Evolutionary conservation across 805 yeast genomes (phyloP), one percentile per base, ranked within the genome.

Genomic region (Starmerella tilneyi): DNA sequence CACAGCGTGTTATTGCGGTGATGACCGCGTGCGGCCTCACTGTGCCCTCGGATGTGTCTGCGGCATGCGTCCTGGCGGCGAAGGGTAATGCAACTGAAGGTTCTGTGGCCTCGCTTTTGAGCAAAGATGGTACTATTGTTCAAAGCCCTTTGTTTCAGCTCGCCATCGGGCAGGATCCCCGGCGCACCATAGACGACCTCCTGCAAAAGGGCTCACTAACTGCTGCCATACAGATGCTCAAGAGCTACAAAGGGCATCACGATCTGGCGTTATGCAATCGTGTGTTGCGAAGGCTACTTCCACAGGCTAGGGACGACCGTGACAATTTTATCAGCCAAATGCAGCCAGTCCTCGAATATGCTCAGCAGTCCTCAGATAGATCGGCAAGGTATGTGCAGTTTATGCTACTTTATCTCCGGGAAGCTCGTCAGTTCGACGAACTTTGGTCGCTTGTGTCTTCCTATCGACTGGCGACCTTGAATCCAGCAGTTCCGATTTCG

Each of bases 101-200:
- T 5, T 36, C 40, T 13, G 40, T 47, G 8, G 44, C 44, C 1
- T 16, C 40, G 2, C n/a, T 46, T 41, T 39, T 46, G 11, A 31
- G 36, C 33, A 24, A 41, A 5, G 48, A 49, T 41, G 50, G 47
- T 2, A 31, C 42, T 20, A 37, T 49, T 2, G 30, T 49, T 5
- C 46, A 49, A 13, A 15, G 17, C 4, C 23, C 48, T 2, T 23
- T 7, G 22, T 44, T 49, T 17, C 33, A 32, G 12, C 17, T 32
- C 13, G 43, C 43, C 7, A 16, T 42, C 1, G 36, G 37, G 13
- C 13, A 27, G n/a, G 44, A 48, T 11, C 22, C 37, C 4, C 43
- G 42, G 8, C 12, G 13, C 7, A 4, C 16, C 15, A 19, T 40
- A 1, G 19, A 20, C 5, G 2, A 12, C 2, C 29, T 44, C 1